These are phyloP conservation scores for Neurospora intermedia DNA, from an alignment of 495 filamentous ascomycete genomes.

Conservation along the genomic window DNA sequence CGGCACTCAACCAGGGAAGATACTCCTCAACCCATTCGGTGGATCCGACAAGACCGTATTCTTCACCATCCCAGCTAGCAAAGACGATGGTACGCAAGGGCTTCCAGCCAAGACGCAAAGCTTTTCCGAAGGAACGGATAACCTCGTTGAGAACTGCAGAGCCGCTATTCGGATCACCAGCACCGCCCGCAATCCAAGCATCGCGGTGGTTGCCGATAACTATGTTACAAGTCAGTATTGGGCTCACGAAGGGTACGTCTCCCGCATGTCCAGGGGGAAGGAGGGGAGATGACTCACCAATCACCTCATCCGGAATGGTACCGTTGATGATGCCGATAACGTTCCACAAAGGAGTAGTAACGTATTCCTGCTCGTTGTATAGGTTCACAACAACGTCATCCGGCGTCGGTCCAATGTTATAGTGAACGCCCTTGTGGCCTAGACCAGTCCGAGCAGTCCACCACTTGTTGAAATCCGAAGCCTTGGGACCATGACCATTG, in stretches of 20 bases:
- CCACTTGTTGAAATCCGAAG: constrained; percentile 60
- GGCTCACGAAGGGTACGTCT: not conserved
- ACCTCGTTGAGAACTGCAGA: constrained; percentile 85
- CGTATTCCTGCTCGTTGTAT: constrained; percentile 79
- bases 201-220: constrained; percentile 95
- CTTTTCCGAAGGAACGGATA: constrained; percentile 68
- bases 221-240: constrained; percentile 20
- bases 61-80: constrained; percentile 89
- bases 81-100: constrained; percentile 88
- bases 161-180: constrained; percentile 79
- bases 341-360: constrained; percentile 85
- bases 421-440: constrained; percentile 72
- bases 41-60: constrained; percentile 85
- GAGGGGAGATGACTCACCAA: constrained; percentile 10
- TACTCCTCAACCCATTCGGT: constrained; percentile 97
- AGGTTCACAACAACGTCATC: constrained; percentile 67
- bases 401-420: constrained; percentile 84
- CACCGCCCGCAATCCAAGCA: constrained; percentile 85
- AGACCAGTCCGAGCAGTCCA: constrained; percentile 67
- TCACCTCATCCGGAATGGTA: constrained; percentile 67
- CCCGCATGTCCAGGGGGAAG: not conserved
- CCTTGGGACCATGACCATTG: constrained; percentile 76
- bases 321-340: constrained; percentile 93
- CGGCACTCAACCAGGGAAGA: constrained; percentile 66
- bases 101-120: constrained; percentile 74